Base-by-base conservation (phyloP, 495 filamentous ascomycete species). In the Bombardia bombarda region DNA sequence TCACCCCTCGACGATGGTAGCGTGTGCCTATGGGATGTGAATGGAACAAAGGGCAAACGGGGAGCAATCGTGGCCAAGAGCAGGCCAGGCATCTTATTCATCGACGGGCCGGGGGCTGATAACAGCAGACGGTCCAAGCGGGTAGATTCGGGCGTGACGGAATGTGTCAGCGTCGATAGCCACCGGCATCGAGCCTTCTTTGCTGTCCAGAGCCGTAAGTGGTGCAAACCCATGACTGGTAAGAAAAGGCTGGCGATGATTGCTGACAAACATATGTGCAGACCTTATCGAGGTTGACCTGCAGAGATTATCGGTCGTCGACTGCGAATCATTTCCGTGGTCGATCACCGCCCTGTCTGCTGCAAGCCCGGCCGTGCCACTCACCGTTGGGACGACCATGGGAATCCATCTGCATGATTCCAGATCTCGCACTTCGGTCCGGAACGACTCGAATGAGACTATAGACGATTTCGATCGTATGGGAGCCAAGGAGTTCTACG, bases 381-480 rank as follows among this genome's bases (percentile, higher is more conserved):
- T 96, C 22, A 94, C 89, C 3, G 75, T 97, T 12, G 90, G 89
- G 1, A 95, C 90, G 5, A 86, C 80, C 33, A 68, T 83, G 28
- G 86, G 83, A 17, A 65, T 97, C 7, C 87, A 96, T 53, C 78
- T 96, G 20, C 78, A 95, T 52, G 90, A 97, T 55, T 77, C 81
- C 17, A 74, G 88, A 34, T 60, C 65, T 20, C 49, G 60, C 44
- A 49, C 47, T 8, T 38, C 43, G 30, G 36, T 22, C 16, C 52
- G 39, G 30, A 47, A 48, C 19, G 55, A 57, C 35, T 36, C 37
- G 16, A 38, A 40, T 34, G 63, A 61, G 31, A 41, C 38, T n/a
- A 54, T 68, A 45, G 70, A 68, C 47, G 37, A 38, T 18, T 55
- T 58, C 21, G 56, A 50, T 32, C 40, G 44, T 6, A 55, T 50